Conservation (phyloP, 2,329 filamentous ascomycete genomes). For the Diaporthe nobilis region DNA sequence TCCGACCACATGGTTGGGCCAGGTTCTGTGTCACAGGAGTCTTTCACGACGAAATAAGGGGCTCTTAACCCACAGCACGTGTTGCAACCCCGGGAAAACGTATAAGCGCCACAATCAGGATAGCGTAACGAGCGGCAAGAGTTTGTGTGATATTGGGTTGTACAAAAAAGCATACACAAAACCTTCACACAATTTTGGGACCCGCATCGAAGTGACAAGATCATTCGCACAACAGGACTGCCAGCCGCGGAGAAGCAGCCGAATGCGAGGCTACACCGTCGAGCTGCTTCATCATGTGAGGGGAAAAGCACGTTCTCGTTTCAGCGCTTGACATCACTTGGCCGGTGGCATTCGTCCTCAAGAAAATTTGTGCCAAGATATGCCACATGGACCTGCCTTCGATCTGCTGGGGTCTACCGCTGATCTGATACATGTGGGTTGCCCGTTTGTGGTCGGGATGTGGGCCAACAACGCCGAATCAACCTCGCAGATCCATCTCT, state of each 20-base stretch:
- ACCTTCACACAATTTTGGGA: not conserved
- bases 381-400: conserved; percentile 19
- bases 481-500: not conserved
- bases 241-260: not conserved
- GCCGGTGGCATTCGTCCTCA: not conserved
- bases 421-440: conserved; percentile 29
- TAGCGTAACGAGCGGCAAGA: not conserved
- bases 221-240: not conserved
- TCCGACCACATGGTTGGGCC: not conserved
- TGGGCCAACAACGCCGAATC: conserved; percentile 12
- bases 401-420: conserved; percentile 5
- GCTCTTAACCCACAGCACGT: not conserved
- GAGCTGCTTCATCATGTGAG: not conserved
- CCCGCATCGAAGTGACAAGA: too few relatives aligned
- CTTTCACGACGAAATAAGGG: not conserved
- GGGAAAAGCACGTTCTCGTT: conserved; percentile 2
- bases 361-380: not conserved
- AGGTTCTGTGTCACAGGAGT: not conserved
- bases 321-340: conserved; percentile 7
- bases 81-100: not conserved
- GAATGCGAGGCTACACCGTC: not conserved
- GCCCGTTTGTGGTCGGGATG: conserved; percentile 18
- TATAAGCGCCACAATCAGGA: not conserved
- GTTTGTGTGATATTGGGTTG: not conserved
- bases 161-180: not conserved